phyloP scores from a whole-genome alignment of 768 basidiomycete genomes.

The Lactarius hatsudake region DNA sequence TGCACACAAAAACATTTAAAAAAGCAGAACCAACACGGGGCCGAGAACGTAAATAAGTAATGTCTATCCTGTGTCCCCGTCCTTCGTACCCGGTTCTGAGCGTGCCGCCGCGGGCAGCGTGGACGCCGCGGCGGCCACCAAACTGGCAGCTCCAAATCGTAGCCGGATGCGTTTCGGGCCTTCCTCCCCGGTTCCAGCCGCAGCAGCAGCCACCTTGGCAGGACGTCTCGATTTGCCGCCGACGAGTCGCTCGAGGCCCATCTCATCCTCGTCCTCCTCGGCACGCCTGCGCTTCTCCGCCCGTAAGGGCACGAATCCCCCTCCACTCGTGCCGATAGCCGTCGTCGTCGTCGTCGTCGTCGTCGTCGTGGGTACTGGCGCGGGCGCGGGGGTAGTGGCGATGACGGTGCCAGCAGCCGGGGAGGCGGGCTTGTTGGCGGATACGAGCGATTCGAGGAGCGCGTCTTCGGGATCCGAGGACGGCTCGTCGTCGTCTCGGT shows the following conservation, averaged over 20 bases:
- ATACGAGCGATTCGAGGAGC: conserved; percentile 54
- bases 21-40: conserved; percentile 9
- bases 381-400: background rate
- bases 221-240: conserved; percentile 40
- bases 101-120: conserved; percentile 40
- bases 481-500: conserved; percentile 73
- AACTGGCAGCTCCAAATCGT: conserved; percentile 54
- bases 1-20: conserved; percentile 17
- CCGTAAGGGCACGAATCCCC: conserved; percentile 45
- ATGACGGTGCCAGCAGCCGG: background rate
- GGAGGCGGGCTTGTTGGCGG: conserved; percentile 35
- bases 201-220: background rate
- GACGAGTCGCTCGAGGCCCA: conserved; percentile 57
- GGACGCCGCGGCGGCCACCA: conserved; percentile 33
- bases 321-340: conserved; percentile 12
- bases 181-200: conserved; percentile 17
- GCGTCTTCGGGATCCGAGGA: conserved; percentile 49
- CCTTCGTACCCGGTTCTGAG: conserved; percentile 66
- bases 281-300: conserved; percentile 39
- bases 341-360: too few species aligned
- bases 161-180: conserved; percentile 69
- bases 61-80: conserved; percentile 67
- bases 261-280: conserved; percentile 69
- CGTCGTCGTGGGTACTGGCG: background rate
- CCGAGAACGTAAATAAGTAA: background rate